Base-by-base conservation (phyloP, 116 monocot species). In the Dioscorea cayenensis region DNA sequence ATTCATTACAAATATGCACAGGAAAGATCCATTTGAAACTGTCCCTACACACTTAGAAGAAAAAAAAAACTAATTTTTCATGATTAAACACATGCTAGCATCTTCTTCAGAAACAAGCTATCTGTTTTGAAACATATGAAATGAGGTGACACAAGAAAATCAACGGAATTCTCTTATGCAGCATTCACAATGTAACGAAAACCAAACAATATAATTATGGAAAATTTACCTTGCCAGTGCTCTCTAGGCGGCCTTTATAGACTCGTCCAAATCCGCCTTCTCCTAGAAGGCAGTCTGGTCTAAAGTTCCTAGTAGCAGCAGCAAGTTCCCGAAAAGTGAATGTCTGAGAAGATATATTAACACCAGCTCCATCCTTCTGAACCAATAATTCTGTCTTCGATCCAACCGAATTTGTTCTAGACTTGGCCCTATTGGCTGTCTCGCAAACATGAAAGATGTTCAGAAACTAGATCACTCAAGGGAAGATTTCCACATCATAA, bases 241-340 rank as follows among this genome's bases (percentile, higher is more conserved):
- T 87, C 50, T 91, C 84, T 19, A 91, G 65, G 19, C 51, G 74
- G 14, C 91, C 91, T 67, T 78, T 91, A 55, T 91, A 91, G 48
- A 91, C 91, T 12, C 84, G 77, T 0, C 91, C 91, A 50, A 91
- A 91, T 2, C 91, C 91, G 12, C 91, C 91, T 78, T 91, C 87
- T 19, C 91, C 91, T 51, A 91, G 29, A 59, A 83, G 83, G 67
- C 71, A 83, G n/a, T 87, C 91, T n/a, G 80, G 76, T 16, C 78
- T 84, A 64, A 91, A 91, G 52, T 87, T 85, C 60, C 70, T 74
- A n/a, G 91, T 87, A 16, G 85, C 87, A 0, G 64, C 80, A 23
- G 84, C 80, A 60, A 91, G 85, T 74, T 91, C 83, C 51, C 83
- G 66, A 55, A 86, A 79, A 29, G 84, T 75, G 74, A 90, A 90